Base-by-base conservation (phyloP, 768 basidiomycete genomes). In the Mycena albidolilacea region DNA sequence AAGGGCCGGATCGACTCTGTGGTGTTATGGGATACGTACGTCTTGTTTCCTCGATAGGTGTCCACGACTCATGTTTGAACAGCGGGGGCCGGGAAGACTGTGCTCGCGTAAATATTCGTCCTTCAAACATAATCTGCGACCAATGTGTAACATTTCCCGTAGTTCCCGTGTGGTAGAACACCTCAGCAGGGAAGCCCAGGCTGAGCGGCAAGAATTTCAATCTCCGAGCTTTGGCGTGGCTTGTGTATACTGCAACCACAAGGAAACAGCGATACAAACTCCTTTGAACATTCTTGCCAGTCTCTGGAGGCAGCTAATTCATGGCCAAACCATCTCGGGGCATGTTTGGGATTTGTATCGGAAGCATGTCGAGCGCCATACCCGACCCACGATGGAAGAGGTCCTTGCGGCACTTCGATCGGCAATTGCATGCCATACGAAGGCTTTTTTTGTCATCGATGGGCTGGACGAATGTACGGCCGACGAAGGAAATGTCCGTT, bases 301-400 rank as follows among this genome's bases (percentile, higher is more conserved):
- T 58, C 57, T 58, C 14, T 58, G 57, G 57, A 58, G 57, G 23
- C 57, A 58, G 57, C 57, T 58, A 7, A 37, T 19, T 37, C 35
- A 37, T 19, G 35, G 17, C 35, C 57, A 38, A 38, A 17, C 37
- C 6, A 58, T 58, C 37, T 58, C 57, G 5, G 57, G 37, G 35
- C 7, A 58, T 12, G 37, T 58, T 1, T 17, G 37, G 57, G 35
- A 58, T 58, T 19, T 58, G 7, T 58, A 58, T 21, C 21, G 19
- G 17, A 38, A 37, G 37, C 57, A 58, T 19, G 7, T 7, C 12
- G 37, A 38, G 37, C 35, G 37, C 4, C 35, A 58, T 38, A 37
- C 37, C 37, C 14, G 35, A 17, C 57, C 57, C n/a, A 58, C 57
- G 35, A 58, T 58, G 35, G 57, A 58, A 5, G 57, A 58, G 35